Conservation (phyloP, 83 land plant species). For the Picea abies region DNA sequence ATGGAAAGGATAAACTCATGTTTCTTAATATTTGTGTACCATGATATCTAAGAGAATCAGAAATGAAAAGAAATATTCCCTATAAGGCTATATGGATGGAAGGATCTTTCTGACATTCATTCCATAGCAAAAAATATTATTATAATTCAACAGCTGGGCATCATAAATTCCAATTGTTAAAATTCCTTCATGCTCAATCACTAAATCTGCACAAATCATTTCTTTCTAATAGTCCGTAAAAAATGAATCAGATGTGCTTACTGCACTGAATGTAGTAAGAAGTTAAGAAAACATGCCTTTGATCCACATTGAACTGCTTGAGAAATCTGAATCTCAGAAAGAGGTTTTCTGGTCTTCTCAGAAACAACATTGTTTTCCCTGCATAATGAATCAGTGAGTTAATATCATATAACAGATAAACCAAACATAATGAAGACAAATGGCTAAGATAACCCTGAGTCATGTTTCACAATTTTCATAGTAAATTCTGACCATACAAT, state of each 20-base stretch:
- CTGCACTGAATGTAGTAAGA: background rate
- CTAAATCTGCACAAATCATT: background rate
- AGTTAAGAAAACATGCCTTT: conserved; percentile 2
- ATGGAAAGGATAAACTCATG: background rate
- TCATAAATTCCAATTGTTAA: background rate
- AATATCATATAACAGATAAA: background rate
- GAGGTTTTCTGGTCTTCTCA: conserved; percentile 1
- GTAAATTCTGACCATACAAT: background rate
- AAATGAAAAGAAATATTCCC: background rate
- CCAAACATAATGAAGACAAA: background rate
- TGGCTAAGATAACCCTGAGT: background rate
- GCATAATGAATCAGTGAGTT: background rate
- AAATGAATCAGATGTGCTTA: background rate
- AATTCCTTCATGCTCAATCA: background rate
- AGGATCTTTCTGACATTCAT: too few relatives aligned
- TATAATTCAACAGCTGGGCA: too few relatives aligned
- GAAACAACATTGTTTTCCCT: conserved; percentile 1
- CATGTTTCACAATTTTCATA: background rate
- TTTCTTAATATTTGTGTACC: background rate
- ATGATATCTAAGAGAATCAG: background rate
- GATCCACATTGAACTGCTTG: background rate
- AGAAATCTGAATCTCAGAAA: background rate
- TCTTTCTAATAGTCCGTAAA: background rate
- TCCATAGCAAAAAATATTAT: too few relatives aligned
- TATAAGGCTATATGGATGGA: background rate